Evolutionary conservation across 805 yeast genomes (phyloP).

Genomic region (Dipodascus geniculatus): DNA sequence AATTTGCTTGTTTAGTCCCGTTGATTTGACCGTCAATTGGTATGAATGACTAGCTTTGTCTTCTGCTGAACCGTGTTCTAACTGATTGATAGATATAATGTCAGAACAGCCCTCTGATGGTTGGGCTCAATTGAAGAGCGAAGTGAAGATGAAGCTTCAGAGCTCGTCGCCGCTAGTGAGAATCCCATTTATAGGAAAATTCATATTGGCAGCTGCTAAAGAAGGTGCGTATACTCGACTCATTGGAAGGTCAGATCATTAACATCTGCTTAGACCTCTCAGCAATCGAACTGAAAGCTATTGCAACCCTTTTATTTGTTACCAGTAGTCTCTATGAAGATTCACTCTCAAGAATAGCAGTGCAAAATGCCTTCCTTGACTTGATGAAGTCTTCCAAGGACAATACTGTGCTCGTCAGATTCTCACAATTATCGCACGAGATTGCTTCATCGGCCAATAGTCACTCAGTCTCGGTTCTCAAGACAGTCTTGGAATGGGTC

Average conservation of each 20-base stretch:
- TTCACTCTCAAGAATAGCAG: conserved; percentile 33
- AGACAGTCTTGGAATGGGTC: conserved; percentile 50
- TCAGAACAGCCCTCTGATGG: neutral
- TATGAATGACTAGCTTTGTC: no score
- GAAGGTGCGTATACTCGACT: neutral
- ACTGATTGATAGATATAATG: neutral
- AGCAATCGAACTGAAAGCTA: neutral
- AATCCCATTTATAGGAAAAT: neutral
- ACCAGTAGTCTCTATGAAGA: conserved; percentile 44
- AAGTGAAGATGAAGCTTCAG: neutral
- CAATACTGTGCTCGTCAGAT: conserved; percentile 26
- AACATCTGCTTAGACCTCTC: neutral
- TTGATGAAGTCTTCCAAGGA: conserved; percentile 24
- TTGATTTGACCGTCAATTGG: no score
- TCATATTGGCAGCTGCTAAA: neutral
- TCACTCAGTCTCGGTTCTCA: conserved; percentile 41
- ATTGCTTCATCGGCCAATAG: conserved; percentile 3
- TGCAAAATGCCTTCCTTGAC: conserved; percentile 29
- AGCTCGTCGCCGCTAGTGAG: neutral
- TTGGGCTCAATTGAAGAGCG: neutral
- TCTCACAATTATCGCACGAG: conserved; percentile 18
- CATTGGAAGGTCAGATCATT: neutral
- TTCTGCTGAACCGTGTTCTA: no score
- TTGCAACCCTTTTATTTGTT: conserved; percentile 27
- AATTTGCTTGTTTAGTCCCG: no score